Conservation (phyloP, 139 green algal genomes). For the Volvox africanus region DNA sequence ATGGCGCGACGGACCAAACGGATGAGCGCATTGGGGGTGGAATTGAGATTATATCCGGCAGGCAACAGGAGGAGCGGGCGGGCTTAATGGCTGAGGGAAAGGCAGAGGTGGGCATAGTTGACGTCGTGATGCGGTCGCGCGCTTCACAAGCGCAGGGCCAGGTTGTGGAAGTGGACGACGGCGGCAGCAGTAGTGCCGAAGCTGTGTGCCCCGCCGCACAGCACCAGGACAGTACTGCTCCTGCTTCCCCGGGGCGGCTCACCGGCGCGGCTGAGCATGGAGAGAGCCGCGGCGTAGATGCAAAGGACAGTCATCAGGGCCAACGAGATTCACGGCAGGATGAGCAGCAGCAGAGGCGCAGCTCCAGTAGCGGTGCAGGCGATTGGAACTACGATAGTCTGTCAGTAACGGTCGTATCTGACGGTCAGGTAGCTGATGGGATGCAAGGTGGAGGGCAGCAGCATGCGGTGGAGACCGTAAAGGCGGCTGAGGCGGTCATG, state of each 20-base stretch:
- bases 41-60: background rate
- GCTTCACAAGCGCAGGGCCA: background rate
- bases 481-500: background rate
- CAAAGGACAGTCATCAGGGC: background rate
- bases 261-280: background rate
- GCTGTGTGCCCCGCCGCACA: background rate
- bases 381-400: background rate
- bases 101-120: background rate
- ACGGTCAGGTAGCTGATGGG: background rate
- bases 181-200: slow-evolving; percentile 21
- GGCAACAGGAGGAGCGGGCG: background rate
- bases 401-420: background rate
- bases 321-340: background rate
- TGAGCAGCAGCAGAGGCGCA: background rate
- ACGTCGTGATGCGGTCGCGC: background rate
- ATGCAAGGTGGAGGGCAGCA: background rate
- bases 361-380: background rate
- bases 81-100: background rate
- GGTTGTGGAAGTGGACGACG: background rate
- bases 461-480: background rate
- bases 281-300: background rate
- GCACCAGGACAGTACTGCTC: background rate
- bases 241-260: background rate
- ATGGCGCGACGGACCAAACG: background rate
- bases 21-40: background rate